Percentiles rank a stretch among this genome's conserved stretches.
These are phyloP conservation scores for Nepenthes mirabilis DNA, from an alignment of 148 eudicot species.

Conservation along the genomic window DNA sequence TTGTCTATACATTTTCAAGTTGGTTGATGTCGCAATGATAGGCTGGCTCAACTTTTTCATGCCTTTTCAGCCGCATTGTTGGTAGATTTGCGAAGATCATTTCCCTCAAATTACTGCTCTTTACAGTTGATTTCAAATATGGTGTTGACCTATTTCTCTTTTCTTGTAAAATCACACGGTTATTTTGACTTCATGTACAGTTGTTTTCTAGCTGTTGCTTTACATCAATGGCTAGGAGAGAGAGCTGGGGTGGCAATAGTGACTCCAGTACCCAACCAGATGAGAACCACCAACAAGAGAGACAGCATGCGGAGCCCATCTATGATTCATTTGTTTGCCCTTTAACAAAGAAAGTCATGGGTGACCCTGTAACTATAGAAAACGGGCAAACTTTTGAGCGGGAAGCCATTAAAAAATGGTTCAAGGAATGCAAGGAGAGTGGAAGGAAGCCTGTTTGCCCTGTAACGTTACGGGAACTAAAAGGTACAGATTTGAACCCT, in stretches of 20 bases:
- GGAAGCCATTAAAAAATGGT: slow-evolving; percentile 89
- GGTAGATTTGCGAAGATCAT: too few species aligned
- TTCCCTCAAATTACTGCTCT: too few species aligned
- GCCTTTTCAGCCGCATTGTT: too few species aligned
- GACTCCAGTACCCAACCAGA: slow-evolving; percentile 59
- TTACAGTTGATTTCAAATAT: too few species aligned
- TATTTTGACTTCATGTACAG: background rate
- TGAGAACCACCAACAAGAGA: slow-evolving; percentile 51
- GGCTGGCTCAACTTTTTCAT: too few species aligned
- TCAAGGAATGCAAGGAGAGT: slow-evolving; percentile 48
- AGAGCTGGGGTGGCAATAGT: slow-evolving; percentile 44
- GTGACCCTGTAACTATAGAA: slow-evolving; percentile 79
- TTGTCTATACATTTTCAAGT: too few species aligned
- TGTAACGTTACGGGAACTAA: slow-evolving; percentile 43
- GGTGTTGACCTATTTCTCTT: too few species aligned
- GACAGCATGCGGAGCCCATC: slow-evolving; percentile 54
- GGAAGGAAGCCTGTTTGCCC: slow-evolving; percentile 66
- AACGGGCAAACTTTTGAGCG: slow-evolving; percentile 74
- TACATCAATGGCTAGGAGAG: slow-evolving; percentile 34
- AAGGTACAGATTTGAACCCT: slow-evolving; percentile 52
- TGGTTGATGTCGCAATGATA: too few species aligned
- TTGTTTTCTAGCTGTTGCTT: background rate
- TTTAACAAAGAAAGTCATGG: slow-evolving; percentile 69
- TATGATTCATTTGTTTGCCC: slow-evolving; percentile 80
- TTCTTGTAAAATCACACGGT: too few species aligned